phyloP scores from a whole-genome alignment of 2,329 filamentous ascomycete species.

The Ophioceras dolichostomum region DNA sequence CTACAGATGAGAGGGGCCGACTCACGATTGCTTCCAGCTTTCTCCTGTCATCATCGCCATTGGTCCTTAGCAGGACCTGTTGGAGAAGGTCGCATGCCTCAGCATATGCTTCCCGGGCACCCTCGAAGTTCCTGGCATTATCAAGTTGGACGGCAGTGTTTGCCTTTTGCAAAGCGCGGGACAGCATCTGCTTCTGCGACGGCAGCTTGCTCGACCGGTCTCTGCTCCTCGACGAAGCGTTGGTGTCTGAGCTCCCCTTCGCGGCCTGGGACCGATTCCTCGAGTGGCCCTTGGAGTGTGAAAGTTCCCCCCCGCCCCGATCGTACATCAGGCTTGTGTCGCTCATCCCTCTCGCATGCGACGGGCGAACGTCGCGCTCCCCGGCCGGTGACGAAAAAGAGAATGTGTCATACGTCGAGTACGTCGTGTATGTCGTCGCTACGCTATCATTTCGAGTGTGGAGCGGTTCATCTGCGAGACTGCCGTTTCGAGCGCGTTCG shows the following conservation, averaged over 20 bases:
- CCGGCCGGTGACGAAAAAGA: not conserved
- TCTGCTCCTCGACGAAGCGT: conserved; percentile 18
- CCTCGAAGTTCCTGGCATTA: conserved; percentile 90
- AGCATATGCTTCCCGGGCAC: conserved; percentile 77
- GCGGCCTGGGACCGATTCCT: conserved; percentile 30
- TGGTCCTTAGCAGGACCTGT: conserved; percentile 76
- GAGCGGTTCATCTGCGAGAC: too few relatives aligned
- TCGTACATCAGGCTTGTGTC: conserved; percentile 18
- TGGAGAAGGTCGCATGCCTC: conserved; percentile 85
- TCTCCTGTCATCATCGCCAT: conserved; percentile 72
- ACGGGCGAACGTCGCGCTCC: not conserved
- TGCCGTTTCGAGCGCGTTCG: too few relatives aligned
- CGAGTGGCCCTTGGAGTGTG: conserved; percentile 23
- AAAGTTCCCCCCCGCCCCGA: conserved; percentile 13
- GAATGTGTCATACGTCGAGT: not conserved
- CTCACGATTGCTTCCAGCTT: conserved; percentile 91
- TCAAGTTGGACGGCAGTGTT: conserved; percentile 93
- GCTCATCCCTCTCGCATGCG: conserved; percentile 1
- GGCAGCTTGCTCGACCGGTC: conserved; percentile 31
- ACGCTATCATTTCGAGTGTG: conserved; percentile 2
- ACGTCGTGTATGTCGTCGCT: too few relatives aligned
- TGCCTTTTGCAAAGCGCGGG: conserved; percentile 87
- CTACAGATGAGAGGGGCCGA: conserved; percentile 10
- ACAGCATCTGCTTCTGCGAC: conserved; percentile 91
- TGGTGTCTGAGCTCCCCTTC: conserved; percentile 32